Conservation (phyloP, 1,139 yeast species). For the Debaryomyces psychrophilus region DNA sequence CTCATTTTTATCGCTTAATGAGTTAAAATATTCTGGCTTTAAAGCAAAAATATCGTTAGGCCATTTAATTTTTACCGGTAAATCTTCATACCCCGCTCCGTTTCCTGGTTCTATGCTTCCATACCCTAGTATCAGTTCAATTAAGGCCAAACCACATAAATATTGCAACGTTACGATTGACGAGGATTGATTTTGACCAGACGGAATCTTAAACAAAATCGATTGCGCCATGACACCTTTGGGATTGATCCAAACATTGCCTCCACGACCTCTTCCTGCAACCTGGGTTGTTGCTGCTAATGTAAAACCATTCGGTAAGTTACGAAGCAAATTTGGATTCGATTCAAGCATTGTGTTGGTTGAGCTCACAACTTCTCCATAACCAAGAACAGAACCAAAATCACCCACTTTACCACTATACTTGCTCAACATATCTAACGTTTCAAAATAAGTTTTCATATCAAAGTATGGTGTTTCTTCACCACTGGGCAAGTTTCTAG, state of each 20-base stretch:
- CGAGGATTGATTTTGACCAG: slow-evolving; percentile 36
- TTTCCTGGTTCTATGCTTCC: slow-evolving; percentile 45
- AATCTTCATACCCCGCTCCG: slow-evolving; percentile 62
- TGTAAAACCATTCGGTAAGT: slow-evolving; percentile 71
- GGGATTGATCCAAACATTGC: slow-evolving; percentile 95
- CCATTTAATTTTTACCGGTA: slow-evolving; percentile 91
- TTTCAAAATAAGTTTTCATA: slow-evolving; percentile 55
- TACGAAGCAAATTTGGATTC: slow-evolving; percentile 59
- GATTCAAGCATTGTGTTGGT: slow-evolving; percentile 79
- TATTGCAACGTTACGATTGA: slow-evolving; percentile 83
- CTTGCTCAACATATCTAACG: slow-evolving; percentile 37
- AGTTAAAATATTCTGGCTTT: slow-evolving; percentile 58
- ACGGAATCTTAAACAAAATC: slow-evolving; percentile 64
- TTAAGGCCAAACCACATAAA: slow-evolving; percentile 77
- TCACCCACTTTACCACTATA: slow-evolving; percentile 29
- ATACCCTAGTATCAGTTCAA: slow-evolving; percentile 72
- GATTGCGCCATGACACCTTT: slow-evolving; percentile 88
- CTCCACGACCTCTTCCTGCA: slow-evolving; percentile 93
- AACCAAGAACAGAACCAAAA: slow-evolving; percentile 67
- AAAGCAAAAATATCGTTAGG: slow-evolving; percentile 89
- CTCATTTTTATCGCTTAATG: slow-evolving; percentile 31
- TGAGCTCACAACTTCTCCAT: slow-evolving; percentile 89
- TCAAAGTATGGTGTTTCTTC: slow-evolving; percentile 73
- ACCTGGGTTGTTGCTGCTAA: slow-evolving; percentile 83
- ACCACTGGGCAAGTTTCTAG: slow-evolving; percentile 47